Conservation (phyloP, 257 asterid genomes). For the Lavandula angustifolia region DNA sequence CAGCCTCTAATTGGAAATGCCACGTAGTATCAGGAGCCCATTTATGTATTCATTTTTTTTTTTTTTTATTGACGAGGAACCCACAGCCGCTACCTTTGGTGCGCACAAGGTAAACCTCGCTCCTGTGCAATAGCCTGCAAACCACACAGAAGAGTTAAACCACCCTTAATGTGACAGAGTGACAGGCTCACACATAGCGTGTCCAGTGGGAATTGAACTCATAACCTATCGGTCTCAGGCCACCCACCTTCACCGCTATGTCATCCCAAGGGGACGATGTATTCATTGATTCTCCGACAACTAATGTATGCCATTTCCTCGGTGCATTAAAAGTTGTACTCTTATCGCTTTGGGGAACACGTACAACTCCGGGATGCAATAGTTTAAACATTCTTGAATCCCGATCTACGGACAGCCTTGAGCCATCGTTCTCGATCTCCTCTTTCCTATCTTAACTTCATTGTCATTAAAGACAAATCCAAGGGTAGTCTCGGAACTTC, state of each 20-base stretch:
- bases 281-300: too few relatives aligned
- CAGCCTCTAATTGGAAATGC: conserved; percentile 32
- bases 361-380: conserved; percentile 37
- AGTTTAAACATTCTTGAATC: conserved; percentile 36
- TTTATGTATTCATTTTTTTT: neutral
- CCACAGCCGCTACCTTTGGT: too few relatives aligned
- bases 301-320: neutral
- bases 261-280: too few relatives aligned
- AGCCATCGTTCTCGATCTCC: conserved; percentile 14
- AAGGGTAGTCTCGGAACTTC: conserved; percentile 33
- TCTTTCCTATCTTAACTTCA: neutral
- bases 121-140: too few relatives aligned
- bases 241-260: too few relatives aligned
- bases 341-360: conserved; percentile 47
- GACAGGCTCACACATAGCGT: too few relatives aligned
- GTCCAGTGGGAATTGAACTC: too few relatives aligned
- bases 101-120: too few relatives aligned
- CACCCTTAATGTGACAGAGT: too few relatives aligned
- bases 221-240: too few relatives aligned
- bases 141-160: too few relatives aligned
- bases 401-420: conserved; percentile 44
- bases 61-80: too few relatives aligned
- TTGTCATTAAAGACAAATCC: neutral
- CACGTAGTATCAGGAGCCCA: neutral
- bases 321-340: conserved; percentile 22